Conservation (phyloP, 768 basidiomycete species). For the Ephemerocybe angulata region DNA sequence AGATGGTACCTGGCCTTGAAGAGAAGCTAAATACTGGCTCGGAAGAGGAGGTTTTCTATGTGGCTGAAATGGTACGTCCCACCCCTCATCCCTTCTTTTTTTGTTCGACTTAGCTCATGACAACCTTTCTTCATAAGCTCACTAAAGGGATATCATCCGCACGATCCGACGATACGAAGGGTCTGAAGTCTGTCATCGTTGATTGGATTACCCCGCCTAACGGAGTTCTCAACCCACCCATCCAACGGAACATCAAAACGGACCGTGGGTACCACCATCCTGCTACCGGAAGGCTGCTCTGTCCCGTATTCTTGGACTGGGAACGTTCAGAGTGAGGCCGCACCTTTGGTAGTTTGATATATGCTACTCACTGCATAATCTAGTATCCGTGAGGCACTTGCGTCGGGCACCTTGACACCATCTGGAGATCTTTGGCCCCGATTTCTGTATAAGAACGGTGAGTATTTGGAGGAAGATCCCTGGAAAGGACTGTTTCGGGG, state of each 20-base stretch:
- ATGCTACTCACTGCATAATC: not conserved
- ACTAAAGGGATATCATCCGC: slow-evolving; percentile 21
- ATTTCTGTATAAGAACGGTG: slow-evolving; percentile 17
- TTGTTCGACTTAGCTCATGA: too few relatives aligned
- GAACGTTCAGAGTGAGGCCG: slow-evolving; percentile 10
- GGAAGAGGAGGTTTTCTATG: slow-evolving; percentile 15
- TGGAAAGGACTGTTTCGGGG: slow-evolving; percentile 25
- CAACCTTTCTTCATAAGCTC: slow-evolving; percentile 11
- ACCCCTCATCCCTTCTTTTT: not conserved
- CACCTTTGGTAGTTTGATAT: not conserved
- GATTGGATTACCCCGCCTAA: slow-evolving; percentile 23
- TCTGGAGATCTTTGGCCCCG: slow-evolving; percentile 23
- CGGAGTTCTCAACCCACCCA: slow-evolving; percentile 8
- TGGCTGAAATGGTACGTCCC: slow-evolving; percentile 18
- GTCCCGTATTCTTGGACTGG: slow-evolving; percentile 13
- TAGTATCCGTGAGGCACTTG: slow-evolving; percentile 10
- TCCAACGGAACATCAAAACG: slow-evolving; percentile 9
- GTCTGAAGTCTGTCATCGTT: slow-evolving; percentile 17
- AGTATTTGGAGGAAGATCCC: slow-evolving; percentile 21
- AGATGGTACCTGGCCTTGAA: slow-evolving; percentile 9
- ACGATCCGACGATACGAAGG: slow-evolving; percentile 15
- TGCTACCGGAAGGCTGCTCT: slow-evolving; percentile 14
- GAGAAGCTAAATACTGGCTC: slow-evolving; percentile 13
- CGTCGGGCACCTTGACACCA: slow-evolving; percentile 11
- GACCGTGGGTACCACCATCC: slow-evolving; percentile 13